Base-by-base conservation (phyloP, 176 grass and related monocot genomes). In the Oryza rufipogon region DNA sequence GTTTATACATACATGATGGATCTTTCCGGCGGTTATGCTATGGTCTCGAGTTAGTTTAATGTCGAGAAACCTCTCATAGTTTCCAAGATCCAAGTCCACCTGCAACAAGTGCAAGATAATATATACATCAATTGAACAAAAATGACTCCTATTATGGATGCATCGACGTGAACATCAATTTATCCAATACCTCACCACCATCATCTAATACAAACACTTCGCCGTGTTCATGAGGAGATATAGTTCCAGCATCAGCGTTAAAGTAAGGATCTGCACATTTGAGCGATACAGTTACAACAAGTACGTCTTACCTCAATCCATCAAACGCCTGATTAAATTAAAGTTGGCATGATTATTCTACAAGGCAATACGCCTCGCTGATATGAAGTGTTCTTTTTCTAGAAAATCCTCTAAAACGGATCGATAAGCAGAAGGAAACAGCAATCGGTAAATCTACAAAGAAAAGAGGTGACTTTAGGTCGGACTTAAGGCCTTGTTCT, bases 11-110 rank as follows among this genome's bases (percentile, higher is more conserved):
- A 80, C 89, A 82, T 91, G 81, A 68, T 81, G 87, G 23, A 91
- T 88, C 66, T 91, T 91, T 34, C 89, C 89, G 33, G 85, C 68
- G 39, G 89, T 91, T 67, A 89, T 85, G 56, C 81, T 89, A 36
- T 89, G 81, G 82, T 91, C 89, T 25, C 82, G 56, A 33, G 82
- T 85, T 76, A 91, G 33, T 73, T 91, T 77, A 71, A 82, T 71
- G 34, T 88, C 81, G 0, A 91, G 77, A 67, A 91, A 91, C 20
- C 89, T 81, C 69, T 91, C 89, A 60, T 91, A 88, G 54, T 91
- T 88, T 20, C 89, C 89, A 64, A 91, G 89, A 85, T 85, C 86
- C 73, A 91, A 74, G 20, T 88, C 89, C 38, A 82, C 89, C 89
- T 91, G 13, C 25, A 77, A 91, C 1, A 45, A 67, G 23, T 19